Base-by-base conservation (phyloP, 148 eudicot species). In the Camellia granthamiana region DNA sequence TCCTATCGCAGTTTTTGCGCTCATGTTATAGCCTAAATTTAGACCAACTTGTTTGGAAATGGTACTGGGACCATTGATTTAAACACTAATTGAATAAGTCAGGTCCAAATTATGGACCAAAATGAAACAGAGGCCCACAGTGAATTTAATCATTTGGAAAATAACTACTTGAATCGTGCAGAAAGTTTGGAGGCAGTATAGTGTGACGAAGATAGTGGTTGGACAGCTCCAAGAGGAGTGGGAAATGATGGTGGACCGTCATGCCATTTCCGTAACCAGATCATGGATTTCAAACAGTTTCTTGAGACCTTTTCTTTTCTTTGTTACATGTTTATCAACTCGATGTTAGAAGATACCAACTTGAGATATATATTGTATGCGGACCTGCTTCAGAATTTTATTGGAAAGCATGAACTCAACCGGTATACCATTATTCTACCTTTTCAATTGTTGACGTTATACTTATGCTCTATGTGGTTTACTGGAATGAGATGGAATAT, bases 181-280 rank as follows among this genome's bases (percentile, higher is more conserved):
- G 98, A 95, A 91, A 82, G 91, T 90, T 80, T 95, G 98, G 98
- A 89, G 97, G 85, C 85, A 96, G 64, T 85, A 91, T 77, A 79
- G 68, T 82, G 83, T 79, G 38, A 86, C 86, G 42, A 89, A 85
- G 88, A 80, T 54, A 80, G 80, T 78, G 44, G 92, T 97, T 19
- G 79, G 86, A 83, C 88, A 84, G 84, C 81, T 93, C 85, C 93
- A 79, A 84, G 76, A 86, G 65, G 94, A 95, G 55, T 95, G 97
- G 96, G 78, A 74, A 71, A 61, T 74, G 38, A 81, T 79, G 83
- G 78, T 95, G 63, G 84, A 62, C 38, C 67, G 77, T 73, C 77
- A 49, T 61, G 77, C 79, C 66, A 76, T 64, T 76, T 79, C 78
- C 62, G 78, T 76, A 58, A 80, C 64, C 19, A 85, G 88, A 84